Base-by-base conservation (phyloP, 768 basidiomycete genomes). In the Termitomyces heimii region DNA sequence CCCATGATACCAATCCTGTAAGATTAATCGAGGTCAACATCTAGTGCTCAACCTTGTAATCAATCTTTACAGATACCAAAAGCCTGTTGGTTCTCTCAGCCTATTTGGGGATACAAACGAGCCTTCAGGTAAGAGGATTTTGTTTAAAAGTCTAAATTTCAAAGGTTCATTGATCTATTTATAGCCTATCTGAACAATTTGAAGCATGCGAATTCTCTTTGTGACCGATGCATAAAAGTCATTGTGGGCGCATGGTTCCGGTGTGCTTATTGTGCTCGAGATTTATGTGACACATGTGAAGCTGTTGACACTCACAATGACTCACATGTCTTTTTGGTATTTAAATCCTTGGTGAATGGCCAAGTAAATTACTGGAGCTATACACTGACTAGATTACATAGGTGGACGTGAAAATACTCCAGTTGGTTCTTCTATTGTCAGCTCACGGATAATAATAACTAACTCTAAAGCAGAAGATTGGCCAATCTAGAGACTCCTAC, bases 181-280 rank as follows among this genome's bases (percentile, higher is more conserved):
- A 24, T 62, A 92, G 89, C 74, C 40, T 92, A 92, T 69, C 75
- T 93, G 12, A 70, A 70, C 16, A 67, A 73, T 34, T 75, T 94
- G 18, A 64, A 77, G 44, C 92, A 94, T 67, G 65, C 74, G 4
- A 73, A 80, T 22, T 89, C 93, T 6, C 70, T 93, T 6, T 98
- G 95, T 63, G 95, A 98, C 71, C 82, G 86, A 45, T 95, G 95
- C 68, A 83, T 93, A 77, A 80, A 78, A 26, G 80, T 78, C 50
- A 95, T 97, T 54, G 73, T 77, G n/a, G 95, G 95, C 16, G 82
- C 84, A 62, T 98, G 95, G 95, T 89, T 86, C 71, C 82, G 89
- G 62, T 98, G 95, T 65, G 92, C 84, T 4, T 92, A 93, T 66
- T 97, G 94, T 66, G 79, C 80, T 6, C 85, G 82, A 62, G 95